These are phyloP conservation scores for Fonsecaea monophora DNA, from an alignment of 2,329 filamentous ascomycete genomes.

Conservation along the genomic window DNA sequence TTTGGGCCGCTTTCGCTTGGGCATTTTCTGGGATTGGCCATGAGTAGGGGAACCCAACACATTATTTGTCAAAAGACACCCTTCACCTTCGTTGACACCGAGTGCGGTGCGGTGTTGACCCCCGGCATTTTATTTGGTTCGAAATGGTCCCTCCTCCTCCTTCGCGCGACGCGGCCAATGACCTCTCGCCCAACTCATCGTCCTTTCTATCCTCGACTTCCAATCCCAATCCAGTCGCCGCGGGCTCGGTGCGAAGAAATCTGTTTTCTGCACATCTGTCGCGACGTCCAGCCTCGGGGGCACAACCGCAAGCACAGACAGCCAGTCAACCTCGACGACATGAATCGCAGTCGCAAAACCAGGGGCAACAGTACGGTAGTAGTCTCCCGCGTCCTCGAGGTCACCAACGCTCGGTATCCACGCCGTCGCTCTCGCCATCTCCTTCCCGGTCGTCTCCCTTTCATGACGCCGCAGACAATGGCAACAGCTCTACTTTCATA, in stretches of 20 bases:
- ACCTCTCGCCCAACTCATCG: slow-evolving; percentile 20
- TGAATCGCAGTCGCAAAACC: slow-evolving; percentile 18
- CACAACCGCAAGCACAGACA: slow-evolving; percentile 25
- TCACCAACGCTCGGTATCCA: slow-evolving; percentile 32
- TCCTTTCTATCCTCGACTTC: slow-evolving; percentile 16
- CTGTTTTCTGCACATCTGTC: slow-evolving; percentile 54
- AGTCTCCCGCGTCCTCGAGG: slow-evolving; percentile 9
- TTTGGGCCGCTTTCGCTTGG: neutral
- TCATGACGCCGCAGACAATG: slow-evolving; percentile 10
- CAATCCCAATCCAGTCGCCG: slow-evolving; percentile 9
- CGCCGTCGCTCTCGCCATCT: slow-evolving; percentile 32
- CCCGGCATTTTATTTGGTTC: neutral
- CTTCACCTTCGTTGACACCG: neutral
- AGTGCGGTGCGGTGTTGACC: neutral
- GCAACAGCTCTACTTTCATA: slow-evolving; percentile 10
- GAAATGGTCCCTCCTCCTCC: slow-evolving; percentile 13
- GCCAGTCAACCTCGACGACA: slow-evolving; percentile 2
- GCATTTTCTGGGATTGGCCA: too few relatives aligned
- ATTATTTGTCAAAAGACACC: neutral
- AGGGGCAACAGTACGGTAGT: slow-evolving; percentile 7
- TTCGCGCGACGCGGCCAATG: slow-evolving; percentile 12
- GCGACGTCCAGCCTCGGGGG: slow-evolving; percentile 47
- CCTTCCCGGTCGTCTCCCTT: slow-evolving; percentile 28
- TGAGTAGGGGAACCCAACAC: neutral
- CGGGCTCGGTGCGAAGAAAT: slow-evolving; percentile 51